Base-by-base conservation (phyloP, 345 rosid genomes). In the Rhodomyrtus tomentosa region DNA sequence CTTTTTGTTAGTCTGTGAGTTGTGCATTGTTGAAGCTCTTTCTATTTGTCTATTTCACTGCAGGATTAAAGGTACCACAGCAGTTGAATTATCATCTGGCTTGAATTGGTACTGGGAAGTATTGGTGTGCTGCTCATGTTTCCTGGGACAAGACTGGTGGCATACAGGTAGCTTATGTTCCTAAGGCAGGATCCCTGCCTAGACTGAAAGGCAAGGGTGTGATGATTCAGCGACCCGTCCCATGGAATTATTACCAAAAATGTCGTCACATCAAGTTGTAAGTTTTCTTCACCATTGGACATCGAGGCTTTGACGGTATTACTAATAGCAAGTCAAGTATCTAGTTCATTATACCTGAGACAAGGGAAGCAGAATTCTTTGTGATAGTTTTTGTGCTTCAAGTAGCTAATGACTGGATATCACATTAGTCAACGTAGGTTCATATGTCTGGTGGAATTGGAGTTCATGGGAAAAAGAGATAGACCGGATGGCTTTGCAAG, bases 401-500 rank as follows among this genome's bases (percentile, higher is more conserved):
- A 36, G 20, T 18, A 53, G 21, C 53, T 82, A 21, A 76, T 54
- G 58, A 50, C 68, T 16, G 21, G 72, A 58, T 85, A 80, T 81
- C 62, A 79, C 54, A 68, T 86, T 81, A 53, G 82, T 91, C 42
- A 73, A 83, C 83, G 50, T 88, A 96, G 99, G 95, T 91, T 95
- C 99, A 24, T 95, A 90, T 87, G 97, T 94, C 84, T 96, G 98
- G 98, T 96, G 98, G 99, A 92, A 88, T 54, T 95, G 99, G 99
- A 89, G 90, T 85, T 89, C 94, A 91, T 96, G 99, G 99, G 93
- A 95, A 89, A 95, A 92, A 89, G 99, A 96, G 91, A 92, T 94
- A 91, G 99, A 96, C 86, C 95, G 98, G 99, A 96, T 96, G 98
- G 98, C 98, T 84, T 91, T 96, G 88, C 98, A 96, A 92, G 99